phyloP scores from a whole-genome alignment of 768 basidiomycete genomes.

The Mycena venus region DNA sequence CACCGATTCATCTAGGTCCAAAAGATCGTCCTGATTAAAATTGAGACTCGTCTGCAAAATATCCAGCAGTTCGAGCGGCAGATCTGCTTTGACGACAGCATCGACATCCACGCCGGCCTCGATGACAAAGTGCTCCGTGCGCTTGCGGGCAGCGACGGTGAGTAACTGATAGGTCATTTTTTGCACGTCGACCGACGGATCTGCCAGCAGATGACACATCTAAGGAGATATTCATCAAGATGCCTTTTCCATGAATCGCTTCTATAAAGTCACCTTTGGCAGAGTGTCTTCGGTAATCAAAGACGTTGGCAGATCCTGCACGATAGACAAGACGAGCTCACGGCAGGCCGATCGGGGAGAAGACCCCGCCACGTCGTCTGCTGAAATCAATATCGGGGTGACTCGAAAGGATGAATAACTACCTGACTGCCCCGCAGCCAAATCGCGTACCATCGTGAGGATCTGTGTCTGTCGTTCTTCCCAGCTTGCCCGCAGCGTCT shows the following conservation, averaged over 20 bases:
- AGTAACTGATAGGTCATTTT: slow-evolving; percentile 84
- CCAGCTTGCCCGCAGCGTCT: slow-evolving; percentile 79
- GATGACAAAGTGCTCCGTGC: slow-evolving; percentile 88
- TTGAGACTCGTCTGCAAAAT: slow-evolving; percentile 68
- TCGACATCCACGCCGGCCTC: slow-evolving; percentile 88
- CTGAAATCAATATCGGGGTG: slow-evolving; percentile 12
- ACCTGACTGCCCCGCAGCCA: slow-evolving; percentile 72
- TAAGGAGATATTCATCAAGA: slow-evolving; percentile 42
- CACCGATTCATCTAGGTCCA: slow-evolving; percentile 56
- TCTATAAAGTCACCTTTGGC: slow-evolving; percentile 60
- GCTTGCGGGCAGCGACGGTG: slow-evolving; percentile 74
- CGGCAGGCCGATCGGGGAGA: slow-evolving; percentile 76
- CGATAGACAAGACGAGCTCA: slow-evolving; percentile 75
- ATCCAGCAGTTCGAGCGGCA: slow-evolving; percentile 77
- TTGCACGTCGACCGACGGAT: slow-evolving; percentile 75
- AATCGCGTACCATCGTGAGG: slow-evolving; percentile 70
- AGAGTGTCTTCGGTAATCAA: slow-evolving; percentile 76
- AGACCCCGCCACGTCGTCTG: slow-evolving; percentile 52
- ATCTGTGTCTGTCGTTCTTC: slow-evolving; percentile 64
- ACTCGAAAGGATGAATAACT: slow-evolving; percentile 35
- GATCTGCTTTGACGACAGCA: slow-evolving; percentile 59
- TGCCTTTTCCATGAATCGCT: background rate
- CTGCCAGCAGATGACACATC: slow-evolving; percentile 86
- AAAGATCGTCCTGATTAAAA: slow-evolving; percentile 51
- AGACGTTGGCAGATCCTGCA: slow-evolving; percentile 74